A percentile compares a stretch with the other conserved stretches of the same genome.
Conservation (phyloP, 2,329 filamentous ascomycete species). For the Aplosporella prunicola region DNA sequence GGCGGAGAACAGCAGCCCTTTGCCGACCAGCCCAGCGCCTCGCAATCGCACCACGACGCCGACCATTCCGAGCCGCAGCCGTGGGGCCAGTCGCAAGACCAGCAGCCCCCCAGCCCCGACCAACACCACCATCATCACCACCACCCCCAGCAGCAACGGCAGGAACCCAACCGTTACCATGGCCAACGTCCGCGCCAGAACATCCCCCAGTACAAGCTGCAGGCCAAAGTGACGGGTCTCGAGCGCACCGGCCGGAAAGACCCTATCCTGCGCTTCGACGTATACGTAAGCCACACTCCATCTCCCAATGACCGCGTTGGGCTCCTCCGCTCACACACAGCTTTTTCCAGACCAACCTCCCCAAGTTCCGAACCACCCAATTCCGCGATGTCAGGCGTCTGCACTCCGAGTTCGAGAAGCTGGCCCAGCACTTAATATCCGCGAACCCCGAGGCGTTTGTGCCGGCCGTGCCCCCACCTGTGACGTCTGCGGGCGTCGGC, state of each 20-base stretch:
- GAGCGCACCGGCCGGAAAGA: slow-evolving; percentile 94
- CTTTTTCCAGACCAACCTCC: slow-evolving; percentile 76
- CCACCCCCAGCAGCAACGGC: slow-evolving; percentile 28
- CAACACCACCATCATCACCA: slow-evolving; percentile 30
- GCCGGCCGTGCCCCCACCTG: slow-evolving; percentile 85
- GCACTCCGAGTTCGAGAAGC: slow-evolving; percentile 91
- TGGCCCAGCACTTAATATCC: slow-evolving; percentile 91
- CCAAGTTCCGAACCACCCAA: slow-evolving; percentile 93
- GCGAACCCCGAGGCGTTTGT: slow-evolving; percentile 96
- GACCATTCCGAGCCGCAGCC: slow-evolving; percentile 17
- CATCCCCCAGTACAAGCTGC: slow-evolving; percentile 70
- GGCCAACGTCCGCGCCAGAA: slow-evolving; percentile 32
- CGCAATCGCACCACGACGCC: background rate
- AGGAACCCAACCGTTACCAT: slow-evolving; percentile 40
- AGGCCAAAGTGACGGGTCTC: slow-evolving; percentile 88
- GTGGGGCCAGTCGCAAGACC: slow-evolving; percentile 25
- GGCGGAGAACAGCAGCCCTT: slow-evolving; percentile 16
- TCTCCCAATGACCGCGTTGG: background rate
- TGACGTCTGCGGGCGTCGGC: slow-evolving; percentile 86
- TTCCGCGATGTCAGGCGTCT: slow-evolving; percentile 94
- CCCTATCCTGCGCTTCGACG: slow-evolving; percentile 87
- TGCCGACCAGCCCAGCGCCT: slow-evolving; percentile 5
- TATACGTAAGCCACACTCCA: slow-evolving; percentile 59
- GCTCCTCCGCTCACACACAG: background rate
- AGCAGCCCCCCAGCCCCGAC: slow-evolving; percentile 22